A percentile compares a stretch with the other conserved stretches of the same genome.
phyloP scores from a whole-genome alignment of 345 rosid genomes.

The Euphorbia pulcherrima region DNA sequence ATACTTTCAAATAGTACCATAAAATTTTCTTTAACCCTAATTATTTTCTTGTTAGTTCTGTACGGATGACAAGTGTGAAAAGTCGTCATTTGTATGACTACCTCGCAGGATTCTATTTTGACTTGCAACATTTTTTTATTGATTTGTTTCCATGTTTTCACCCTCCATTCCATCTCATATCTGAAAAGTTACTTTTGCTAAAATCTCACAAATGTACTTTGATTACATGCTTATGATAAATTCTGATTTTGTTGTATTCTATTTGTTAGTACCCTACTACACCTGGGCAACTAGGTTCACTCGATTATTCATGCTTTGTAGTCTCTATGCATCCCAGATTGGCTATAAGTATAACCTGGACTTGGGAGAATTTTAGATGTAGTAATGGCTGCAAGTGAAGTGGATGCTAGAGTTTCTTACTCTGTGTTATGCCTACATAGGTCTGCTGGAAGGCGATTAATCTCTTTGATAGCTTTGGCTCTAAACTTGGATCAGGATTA shows the following conservation, averaged over 20 bases:
- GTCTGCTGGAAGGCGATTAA: conserved; percentile 47
- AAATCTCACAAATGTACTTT: not conserved
- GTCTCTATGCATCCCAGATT: not conserved
- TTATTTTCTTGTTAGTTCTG: too few species aligned
- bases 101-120: too few species aligned
- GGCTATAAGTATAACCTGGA: not conserved
- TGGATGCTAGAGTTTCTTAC: not conserved
- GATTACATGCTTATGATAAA: not conserved
- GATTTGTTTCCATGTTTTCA: too few species aligned
- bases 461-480: conserved; percentile 68
- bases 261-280: not conserved
- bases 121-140: too few species aligned
- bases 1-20: too few species aligned
- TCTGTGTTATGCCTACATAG: conserved; percentile 31
- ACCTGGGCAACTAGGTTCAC: not conserved
- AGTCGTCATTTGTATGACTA: too few species aligned
- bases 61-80: too few species aligned
- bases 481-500: conserved; percentile 58
- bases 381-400: not conserved
- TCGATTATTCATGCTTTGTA: conserved; percentile 8
- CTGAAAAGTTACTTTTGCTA: not conserved
- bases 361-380: not conserved
- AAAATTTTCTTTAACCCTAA: too few species aligned
- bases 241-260: not conserved
- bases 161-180: too few species aligned